Conservation (phyloP, 2,329 filamentous ascomycete genomes). For the Alternaria sp. region DNA sequence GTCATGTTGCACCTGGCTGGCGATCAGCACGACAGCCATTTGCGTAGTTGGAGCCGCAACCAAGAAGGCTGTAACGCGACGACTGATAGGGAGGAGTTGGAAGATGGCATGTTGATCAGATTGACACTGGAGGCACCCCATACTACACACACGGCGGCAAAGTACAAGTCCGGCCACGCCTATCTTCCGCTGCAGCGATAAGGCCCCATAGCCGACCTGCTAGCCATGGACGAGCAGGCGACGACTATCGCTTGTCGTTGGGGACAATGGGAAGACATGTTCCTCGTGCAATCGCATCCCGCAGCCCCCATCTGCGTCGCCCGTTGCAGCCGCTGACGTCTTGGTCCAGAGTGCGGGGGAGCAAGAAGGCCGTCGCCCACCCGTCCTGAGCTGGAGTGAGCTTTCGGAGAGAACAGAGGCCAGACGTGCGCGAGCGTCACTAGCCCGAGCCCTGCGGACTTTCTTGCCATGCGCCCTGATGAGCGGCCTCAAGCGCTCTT, state of each 20-base stretch:
- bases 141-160: not conserved
- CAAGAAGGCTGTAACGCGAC: not conserved
- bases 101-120: not conserved
- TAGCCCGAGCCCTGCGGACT: conserved; percentile 19
- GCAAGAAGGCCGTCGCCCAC: conserved; percentile 14
- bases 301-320: conserved; percentile 9
- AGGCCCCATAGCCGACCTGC: conserved; percentile 16
- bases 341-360: conserved; percentile 31
- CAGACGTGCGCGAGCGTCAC: conserved; percentile 14
- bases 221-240: conserved; percentile 25
- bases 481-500: conserved; percentile 52
- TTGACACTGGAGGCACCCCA: not conserved
- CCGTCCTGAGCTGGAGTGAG: conserved; percentile 1
- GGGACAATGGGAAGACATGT: conserved; percentile 27
- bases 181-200: conserved; percentile 30
- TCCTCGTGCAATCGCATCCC: conserved; percentile 18
- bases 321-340: conserved; percentile 20
- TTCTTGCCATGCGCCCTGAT: conserved; percentile 51
- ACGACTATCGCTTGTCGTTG: conserved; percentile 22
- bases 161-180: conserved; percentile 6
- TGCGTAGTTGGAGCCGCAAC: not conserved
- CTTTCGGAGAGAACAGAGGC: conserved; percentile 7
- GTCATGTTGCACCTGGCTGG: not conserved
- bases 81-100: not conserved
- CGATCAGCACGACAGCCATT: not conserved